Evolutionary conservation across 257 asterid species (phyloP).

Genomic region (Solanum medicagineum): DNA sequence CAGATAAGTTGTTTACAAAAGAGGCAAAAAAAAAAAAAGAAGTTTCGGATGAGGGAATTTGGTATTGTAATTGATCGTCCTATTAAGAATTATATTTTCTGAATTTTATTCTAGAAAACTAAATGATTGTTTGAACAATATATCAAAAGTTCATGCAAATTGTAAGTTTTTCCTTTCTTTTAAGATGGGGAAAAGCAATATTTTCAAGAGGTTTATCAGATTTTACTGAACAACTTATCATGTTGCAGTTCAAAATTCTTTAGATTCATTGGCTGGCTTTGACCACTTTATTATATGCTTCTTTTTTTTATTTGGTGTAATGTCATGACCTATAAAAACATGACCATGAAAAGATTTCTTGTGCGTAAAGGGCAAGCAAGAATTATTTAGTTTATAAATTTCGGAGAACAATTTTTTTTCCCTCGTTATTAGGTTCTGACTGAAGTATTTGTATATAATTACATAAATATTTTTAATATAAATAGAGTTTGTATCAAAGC

Average conservation of each 20-base stretch:
- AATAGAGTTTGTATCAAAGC: neutral
- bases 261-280: neutral
- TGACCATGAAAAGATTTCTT: too few species aligned
- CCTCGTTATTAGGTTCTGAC: too few species aligned
- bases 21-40: too few species aligned
- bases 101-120: neutral
- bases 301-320: neutral
- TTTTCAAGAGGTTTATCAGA: neutral
- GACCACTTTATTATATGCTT: neutral
- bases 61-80: neutral
- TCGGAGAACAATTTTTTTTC: too few species aligned
- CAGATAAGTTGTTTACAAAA: neutral
- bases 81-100: neutral
- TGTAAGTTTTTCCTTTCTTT: neutral
- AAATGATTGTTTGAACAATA: neutral
- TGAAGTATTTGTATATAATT: neutral
- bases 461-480: neutral
- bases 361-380: too few species aligned
- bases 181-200: neutral
- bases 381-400: neutral
- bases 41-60: neutral
- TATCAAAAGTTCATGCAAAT: neutral
- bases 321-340: neutral
- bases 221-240: neutral
- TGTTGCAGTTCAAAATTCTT: neutral